Evolutionary conservation across 345 rosid species (phyloP).

Genomic region (Aquilaria malaccensis): DNA sequence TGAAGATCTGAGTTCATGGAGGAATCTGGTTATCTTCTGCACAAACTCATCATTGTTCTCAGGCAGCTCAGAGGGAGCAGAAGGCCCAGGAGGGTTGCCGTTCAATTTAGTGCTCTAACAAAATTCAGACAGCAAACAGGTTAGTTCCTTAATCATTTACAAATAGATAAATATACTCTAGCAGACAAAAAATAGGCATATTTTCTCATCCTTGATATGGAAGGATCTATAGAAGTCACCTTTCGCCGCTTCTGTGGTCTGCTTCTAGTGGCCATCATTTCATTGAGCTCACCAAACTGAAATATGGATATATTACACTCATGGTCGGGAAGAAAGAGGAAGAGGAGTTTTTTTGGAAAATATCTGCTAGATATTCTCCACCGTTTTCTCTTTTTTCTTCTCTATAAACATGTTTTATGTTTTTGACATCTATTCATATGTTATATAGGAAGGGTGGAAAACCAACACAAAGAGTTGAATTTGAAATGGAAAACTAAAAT

Average conservation of each 20-base stretch:
- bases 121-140: not conserved
- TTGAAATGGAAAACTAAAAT: too few relatives aligned
- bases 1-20: slow-evolving; percentile 11
- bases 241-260: slow-evolving; percentile 10
- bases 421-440: too few relatives aligned
- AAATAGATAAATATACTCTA: not conserved
- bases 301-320: not conserved
- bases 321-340: too few relatives aligned
- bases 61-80: not conserved
- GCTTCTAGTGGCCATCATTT: slow-evolving; percentile 10
- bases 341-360: too few relatives aligned
- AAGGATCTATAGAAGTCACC: slow-evolving; percentile 7
- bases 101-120: slow-evolving; percentile 4
- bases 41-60: slow-evolving; percentile 5
- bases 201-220: not conserved
- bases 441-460: too few relatives aligned
- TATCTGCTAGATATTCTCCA: too few relatives aligned
- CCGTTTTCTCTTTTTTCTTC: too few relatives aligned
- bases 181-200: not conserved
- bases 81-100: not conserved
- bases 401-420: too few relatives aligned
- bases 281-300: slow-evolving; percentile 14
- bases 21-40: slow-evolving; percentile 14
- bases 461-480: too few relatives aligned
- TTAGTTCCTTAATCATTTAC: too few relatives aligned